Base-by-base conservation (phyloP, 768 basidiomycete species). In the Amanita brunnescens region DNA sequence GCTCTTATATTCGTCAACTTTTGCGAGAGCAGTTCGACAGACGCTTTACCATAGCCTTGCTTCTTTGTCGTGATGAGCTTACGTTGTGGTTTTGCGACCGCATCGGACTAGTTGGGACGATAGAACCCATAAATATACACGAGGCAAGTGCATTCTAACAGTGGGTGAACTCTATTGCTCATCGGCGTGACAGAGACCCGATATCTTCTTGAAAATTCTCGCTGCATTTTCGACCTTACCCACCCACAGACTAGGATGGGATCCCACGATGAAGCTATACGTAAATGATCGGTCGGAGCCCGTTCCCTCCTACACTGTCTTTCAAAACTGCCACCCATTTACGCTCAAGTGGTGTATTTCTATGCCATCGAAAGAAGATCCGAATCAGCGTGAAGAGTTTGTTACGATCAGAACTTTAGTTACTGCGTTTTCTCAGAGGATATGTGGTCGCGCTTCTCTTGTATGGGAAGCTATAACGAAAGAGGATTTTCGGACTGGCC, bases 21-120 rank as follows among this genome's bases (percentile, higher is more conserved):
- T 42, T 57, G n/a, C 34, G 40, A 4, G 54, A 57, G 45, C 56
- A 54, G 14, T 39, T 51, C 21, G 56, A 56, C 38, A 49, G 50
- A 10, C 54, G 51, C 1, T 55, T 55, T 26, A 45, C 41, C 32
- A n/a, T 57, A 10, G 50, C 45, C 4, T 30, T 55, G 1, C 23
- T 55, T 3, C 38, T 54, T 9, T 46, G 54, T 37, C 30, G 18
- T 2, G 45, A 46, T 13, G 33, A 53, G 41, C 45, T 58, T 12
- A 53, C 43, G 0, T 12, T 58, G 9, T 47, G 51, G 6, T 39
- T 39, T 12, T 44, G 33, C 2, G 57, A 58, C 21, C 54, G 57
- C 7, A 43, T 54, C 8, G 57, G 57, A 20, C 34, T 58, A 16
- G 26, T 47, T 2, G 42, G 37, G n/a, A 55, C 57, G 13, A 44